Base-by-base conservation (phyloP, 495 filamentous ascomycete species). In the Daldinia childiae region DNA sequence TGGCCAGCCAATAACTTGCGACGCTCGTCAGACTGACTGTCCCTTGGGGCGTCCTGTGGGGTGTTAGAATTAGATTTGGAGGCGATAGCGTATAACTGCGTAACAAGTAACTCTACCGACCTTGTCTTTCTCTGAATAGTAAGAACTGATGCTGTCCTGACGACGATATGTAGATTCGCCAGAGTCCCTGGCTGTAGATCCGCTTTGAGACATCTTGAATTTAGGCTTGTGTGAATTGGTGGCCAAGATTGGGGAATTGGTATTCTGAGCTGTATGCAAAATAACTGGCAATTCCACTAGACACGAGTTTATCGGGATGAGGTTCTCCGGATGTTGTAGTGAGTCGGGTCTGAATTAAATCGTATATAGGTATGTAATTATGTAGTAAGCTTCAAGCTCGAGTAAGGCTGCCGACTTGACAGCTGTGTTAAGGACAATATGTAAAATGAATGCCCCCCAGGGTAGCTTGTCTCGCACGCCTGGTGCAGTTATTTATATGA, bases 61-160 rank as follows among this genome's bases (percentile, higher is more conserved):
- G 17, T 24, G 62, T 76, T 48, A 75, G 70, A 62, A 55, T 27
- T 57, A 15, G 14, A 5, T 9, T 17, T 54, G 2, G 24, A 30
- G 1, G 8, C 11, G 17, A 21, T 30, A 14, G 24, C 38, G 24
- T 62, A 17, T 29, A 56, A 30, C 57, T 14, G 21, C 32, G 24
- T 2, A 17, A 24, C 5, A 54, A 54, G 57, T 2, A 27, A 30
- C 12, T 45, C 26, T 54, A 63, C 71, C 38, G 27, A 78, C 76
- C 71, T 78, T 78, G 51, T 70, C 65, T 29, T 74, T 74, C 39
- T 65, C 60, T 7, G 71, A 74, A n/a, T 51, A 63, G 58, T 67
- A 64, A 39, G 74, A 76, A 55, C 64, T 62, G 38, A 68, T 68
- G 64, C 74, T 78, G 51, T 69, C 71, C 39, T 65, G 68, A 38